Evolutionary conservation across 257 asterid species (phyloP).

Genomic region (Ophiorrhiza pumila): DNA sequence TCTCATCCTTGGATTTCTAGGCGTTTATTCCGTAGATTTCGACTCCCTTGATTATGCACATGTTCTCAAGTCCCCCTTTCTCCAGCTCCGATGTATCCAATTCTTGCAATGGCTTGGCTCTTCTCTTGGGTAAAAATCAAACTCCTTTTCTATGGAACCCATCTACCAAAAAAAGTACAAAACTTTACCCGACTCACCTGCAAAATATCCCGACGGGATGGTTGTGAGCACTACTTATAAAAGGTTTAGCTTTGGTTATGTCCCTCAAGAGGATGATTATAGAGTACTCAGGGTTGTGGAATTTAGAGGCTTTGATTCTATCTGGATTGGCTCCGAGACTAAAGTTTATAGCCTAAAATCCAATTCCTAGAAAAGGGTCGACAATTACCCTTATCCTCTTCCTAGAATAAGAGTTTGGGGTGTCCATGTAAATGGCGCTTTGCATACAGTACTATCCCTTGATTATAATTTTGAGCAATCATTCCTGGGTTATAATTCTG

Average conservation of each 20-base stretch:
- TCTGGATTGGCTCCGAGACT: constrained; percentile 30
- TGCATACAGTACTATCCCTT: constrained; percentile 39
- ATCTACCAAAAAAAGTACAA: constrained; percentile 34
- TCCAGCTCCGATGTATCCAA: constrained; percentile 23
- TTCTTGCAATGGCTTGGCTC: constrained; percentile 25
- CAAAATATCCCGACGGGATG: constrained; percentile 11
- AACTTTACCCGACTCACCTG: constrained; percentile 26
- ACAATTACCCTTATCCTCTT: constrained; percentile 36
- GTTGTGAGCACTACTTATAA: constrained; percentile 13
- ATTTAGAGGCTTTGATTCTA: constrained; percentile 26
- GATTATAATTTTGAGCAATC: constrained; percentile 2
- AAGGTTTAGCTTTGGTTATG: constrained; percentile 49
- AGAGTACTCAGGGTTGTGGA: constrained; percentile 42
- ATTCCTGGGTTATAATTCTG: no score
- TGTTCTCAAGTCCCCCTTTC: constrained; percentile 20
- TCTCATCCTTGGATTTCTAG: constrained; percentile 40
- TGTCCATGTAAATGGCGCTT: constrained; percentile 38
- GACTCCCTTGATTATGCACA: constrained; percentile 8
- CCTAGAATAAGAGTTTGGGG: constrained; percentile 50
- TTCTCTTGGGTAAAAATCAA: constrained; percentile 14
- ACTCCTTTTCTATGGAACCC: constrained; percentile 37
- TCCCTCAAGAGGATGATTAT: constrained; percentile 43
- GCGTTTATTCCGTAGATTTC: constrained; percentile 18
- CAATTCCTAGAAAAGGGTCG: constrained; percentile 46
- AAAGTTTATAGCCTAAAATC: constrained; percentile 46